phyloP scores from a whole-genome alignment of 805 yeast species.

The Yamadazyma olivae region DNA sequence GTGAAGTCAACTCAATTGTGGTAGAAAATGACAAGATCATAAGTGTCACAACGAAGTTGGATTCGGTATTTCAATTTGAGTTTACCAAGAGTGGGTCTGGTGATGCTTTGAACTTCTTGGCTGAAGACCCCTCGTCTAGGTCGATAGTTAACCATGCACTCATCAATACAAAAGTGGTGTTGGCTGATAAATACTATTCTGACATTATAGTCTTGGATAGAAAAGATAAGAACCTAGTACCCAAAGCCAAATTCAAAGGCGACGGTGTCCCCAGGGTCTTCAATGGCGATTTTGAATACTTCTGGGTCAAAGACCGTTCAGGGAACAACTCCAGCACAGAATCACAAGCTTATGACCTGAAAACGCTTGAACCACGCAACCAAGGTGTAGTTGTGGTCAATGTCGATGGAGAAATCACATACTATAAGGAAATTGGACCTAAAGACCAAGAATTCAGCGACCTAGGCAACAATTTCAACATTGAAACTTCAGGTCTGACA shows the following conservation, averaged over 20 bases:
- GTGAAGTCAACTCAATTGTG: constrained; percentile 26
- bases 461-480: constrained; percentile 7
- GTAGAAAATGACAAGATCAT: constrained; percentile 14
- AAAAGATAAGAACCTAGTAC: constrained; percentile 8
- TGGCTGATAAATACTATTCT: constrained; percentile 36
- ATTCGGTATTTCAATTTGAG: constrained; percentile 31
- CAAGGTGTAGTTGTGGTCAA: constrained; percentile 24
- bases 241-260: constrained; percentile 13
- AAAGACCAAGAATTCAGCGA: constrained; percentile 13
- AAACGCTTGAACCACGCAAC: too few relatives aligned
- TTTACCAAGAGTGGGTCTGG: constrained; percentile 9
- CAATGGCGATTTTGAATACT: constrained; percentile 15
- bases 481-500: too few relatives aligned
- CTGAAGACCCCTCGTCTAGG: constrained; percentile 33
- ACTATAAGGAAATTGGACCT: constrained; percentile 14
- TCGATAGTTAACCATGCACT: constrained; percentile 28
- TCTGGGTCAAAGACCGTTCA: constrained; percentile 7
- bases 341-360: background rate
- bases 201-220: constrained; percentile 23
- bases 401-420: constrained; percentile 35
- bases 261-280: constrained; percentile 34
- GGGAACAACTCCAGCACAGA: constrained; percentile 2
- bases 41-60: constrained; percentile 29
- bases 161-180: constrained; percentile 19
- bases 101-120: constrained; percentile 13